These are phyloP conservation scores for Dipsacomyces acuminosporus DNA, from an alignment of 371 early-diverging fungal genomes.

Conservation along the genomic window DNA sequence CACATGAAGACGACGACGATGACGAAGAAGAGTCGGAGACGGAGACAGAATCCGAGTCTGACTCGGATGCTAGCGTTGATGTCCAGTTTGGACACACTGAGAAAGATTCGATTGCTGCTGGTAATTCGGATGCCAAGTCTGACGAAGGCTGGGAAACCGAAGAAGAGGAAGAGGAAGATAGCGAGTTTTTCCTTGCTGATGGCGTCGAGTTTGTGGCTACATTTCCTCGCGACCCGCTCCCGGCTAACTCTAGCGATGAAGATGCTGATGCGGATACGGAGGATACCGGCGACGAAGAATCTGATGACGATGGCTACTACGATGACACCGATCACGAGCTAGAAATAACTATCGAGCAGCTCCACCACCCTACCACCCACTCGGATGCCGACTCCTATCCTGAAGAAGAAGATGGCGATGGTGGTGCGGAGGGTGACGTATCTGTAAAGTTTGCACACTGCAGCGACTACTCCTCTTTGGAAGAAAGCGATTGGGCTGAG, in stretches of 20 bases:
- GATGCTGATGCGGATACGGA: constrained; percentile 2
- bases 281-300: background rate
- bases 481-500: too few species aligned
- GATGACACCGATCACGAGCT: background rate
- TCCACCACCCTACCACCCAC: background rate
- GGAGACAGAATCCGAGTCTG: background rate
- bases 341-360: background rate
- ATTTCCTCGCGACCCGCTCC: too few species aligned
- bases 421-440: background rate
- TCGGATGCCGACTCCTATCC: background rate
- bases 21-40: background rate
- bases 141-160: constrained; percentile 8
- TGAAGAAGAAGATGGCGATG: background rate
- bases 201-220: constrained; percentile 1
- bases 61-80: background rate
- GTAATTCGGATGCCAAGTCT: background rate
- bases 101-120: constrained; percentile 1
- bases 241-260: background rate
- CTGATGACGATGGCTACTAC: constrained; percentile 4
- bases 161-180: background rate
- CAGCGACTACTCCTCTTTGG: too few species aligned
- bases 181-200: background rate
- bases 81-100: background rate
- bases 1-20: background rate
- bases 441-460: too few species aligned